Conservation (phyloP, 495 filamentous ascomycete species). For the Penicillium dipodomyicola region DNA sequence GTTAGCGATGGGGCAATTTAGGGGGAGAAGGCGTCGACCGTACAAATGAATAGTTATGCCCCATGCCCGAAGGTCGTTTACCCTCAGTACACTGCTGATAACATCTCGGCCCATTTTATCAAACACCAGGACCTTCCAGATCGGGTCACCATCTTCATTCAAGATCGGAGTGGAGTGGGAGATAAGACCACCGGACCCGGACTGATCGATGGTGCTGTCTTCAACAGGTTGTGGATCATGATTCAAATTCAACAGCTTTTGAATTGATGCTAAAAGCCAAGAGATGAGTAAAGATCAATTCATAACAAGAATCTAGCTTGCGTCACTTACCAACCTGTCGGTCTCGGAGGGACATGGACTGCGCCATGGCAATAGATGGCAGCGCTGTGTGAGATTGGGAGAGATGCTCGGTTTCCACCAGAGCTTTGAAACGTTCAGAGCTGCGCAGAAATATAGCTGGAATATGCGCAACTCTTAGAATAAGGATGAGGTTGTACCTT, state of each 20-base stretch:
- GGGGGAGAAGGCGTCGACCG: slow-evolving; percentile 14
- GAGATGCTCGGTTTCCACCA: slow-evolving; percentile 16
- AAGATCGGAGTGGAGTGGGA: slow-evolving; percentile 75
- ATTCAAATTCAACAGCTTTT: slow-evolving; percentile 95
- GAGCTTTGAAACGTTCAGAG: slow-evolving; percentile 25
- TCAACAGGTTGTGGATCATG: slow-evolving; percentile 58
- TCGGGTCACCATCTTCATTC: slow-evolving; percentile 80
- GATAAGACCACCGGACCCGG: slow-evolving; percentile 56
- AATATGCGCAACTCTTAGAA: slow-evolving; percentile 1
- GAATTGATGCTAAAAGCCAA: slow-evolving; percentile 72
- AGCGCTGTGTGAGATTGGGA: slow-evolving; percentile 12
- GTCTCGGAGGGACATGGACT: slow-evolving; percentile 79
- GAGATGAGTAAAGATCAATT: slow-evolving; percentile 17
- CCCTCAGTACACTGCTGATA: slow-evolving; percentile 91
- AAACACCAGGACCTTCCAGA: slow-evolving; percentile 72
- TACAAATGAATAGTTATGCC: slow-evolving; percentile 97
- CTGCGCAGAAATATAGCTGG: background rate
- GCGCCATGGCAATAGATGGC: slow-evolving; percentile 58
- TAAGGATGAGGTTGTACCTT: slow-evolving; percentile 1
- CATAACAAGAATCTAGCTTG: slow-evolving; percentile 37
- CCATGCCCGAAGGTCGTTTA: slow-evolving; percentile 87
- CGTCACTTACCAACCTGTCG: slow-evolving; percentile 84
- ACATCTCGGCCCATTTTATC: slow-evolving; percentile 68
- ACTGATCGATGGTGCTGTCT: slow-evolving; percentile 53
- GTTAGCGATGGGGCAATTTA: slow-evolving; percentile 13